These are phyloP conservation scores for Coemansia reversa DNA, from an alignment of 192 early-diverging fungal genomes.

Conservation along the genomic window DNA sequence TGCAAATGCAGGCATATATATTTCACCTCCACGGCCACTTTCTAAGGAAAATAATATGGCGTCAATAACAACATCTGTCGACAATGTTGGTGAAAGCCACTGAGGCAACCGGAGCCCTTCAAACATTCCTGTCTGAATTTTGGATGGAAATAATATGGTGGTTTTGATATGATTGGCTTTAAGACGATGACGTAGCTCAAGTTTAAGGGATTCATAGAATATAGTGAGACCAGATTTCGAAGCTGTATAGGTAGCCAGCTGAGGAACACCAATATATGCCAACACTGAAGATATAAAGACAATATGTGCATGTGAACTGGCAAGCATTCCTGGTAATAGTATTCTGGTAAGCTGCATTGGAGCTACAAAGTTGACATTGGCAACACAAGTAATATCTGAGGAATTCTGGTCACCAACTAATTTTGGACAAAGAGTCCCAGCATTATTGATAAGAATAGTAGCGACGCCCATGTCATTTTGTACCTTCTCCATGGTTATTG, in stretches of 20 bases:
- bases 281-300: constrained; percentile 53
- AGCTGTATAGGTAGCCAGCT: constrained; percentile 72
- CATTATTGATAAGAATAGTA: constrained; percentile 82
- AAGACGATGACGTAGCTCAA: constrained; percentile 65
- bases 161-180: constrained; percentile 59
- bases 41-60: constrained; percentile 61
- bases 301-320: constrained; percentile 68
- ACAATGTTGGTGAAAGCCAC: constrained; percentile 65
- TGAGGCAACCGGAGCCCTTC: constrained; percentile 58
- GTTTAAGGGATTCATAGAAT: constrained; percentile 74
- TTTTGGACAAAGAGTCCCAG: constrained; percentile 66
- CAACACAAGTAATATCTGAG: constrained; percentile 59
- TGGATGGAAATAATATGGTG: constrained; percentile 67
- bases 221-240: constrained; percentile 70
- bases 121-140: constrained; percentile 75
- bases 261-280: constrained; percentile 51
- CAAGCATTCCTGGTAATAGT: constrained; percentile 72
- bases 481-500: constrained; percentile 14
- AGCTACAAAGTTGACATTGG: constrained; percentile 70
- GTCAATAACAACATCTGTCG: constrained; percentile 57
- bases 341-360: constrained; percentile 67
- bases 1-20: constrained; percentile 44
- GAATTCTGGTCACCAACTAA: constrained; percentile 59
- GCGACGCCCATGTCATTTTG: constrained; percentile 60
- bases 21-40: constrained; percentile 45